Evolutionary conservation across 345 rosid species (phyloP).

Genomic region (Garcia nutans): DNA sequence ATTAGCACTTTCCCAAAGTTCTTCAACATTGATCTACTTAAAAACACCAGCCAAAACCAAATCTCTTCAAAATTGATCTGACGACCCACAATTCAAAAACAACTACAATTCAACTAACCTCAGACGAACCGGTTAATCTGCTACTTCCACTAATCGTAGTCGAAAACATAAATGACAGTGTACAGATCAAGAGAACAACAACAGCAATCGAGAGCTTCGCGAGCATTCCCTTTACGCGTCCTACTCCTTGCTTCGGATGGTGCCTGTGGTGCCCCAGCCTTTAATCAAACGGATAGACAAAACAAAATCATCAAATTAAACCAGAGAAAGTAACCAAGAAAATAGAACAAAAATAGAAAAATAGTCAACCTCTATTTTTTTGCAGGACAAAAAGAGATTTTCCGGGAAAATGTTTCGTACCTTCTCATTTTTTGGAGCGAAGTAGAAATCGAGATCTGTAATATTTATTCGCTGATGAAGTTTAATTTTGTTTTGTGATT

Average conservation of each 20-base stretch:
- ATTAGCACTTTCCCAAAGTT: conserved; percentile 87
- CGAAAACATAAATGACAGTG: conserved; percentile 62
- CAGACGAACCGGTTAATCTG: conserved; percentile 45
- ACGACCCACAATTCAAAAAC: neutral
- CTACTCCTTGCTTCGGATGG: conserved; percentile 57
- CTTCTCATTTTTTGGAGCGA: conserved; percentile 17
- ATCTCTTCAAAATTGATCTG: neutral
- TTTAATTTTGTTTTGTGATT: neutral
- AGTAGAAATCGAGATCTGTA: conserved; percentile 9
- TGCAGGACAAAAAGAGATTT: neutral
- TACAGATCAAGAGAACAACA: conserved; percentile 70
- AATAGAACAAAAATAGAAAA: neutral
- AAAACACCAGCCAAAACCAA: conserved; percentile 4
- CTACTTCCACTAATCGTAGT: conserved; percentile 41
- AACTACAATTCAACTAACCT: conserved; percentile 23
- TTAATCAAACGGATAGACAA: neutral
- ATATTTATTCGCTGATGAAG: neutral
- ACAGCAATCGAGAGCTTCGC: conserved; percentile 63
- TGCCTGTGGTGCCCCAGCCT: conserved; percentile 71
- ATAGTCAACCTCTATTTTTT: neutral
- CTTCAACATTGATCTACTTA: conserved; percentile 64
- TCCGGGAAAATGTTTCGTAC: conserved; percentile 8
- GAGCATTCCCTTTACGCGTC: conserved; percentile 53
- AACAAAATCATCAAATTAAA: neutral
- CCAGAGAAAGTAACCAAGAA: neutral